A percentile compares a stretch with the other conserved stretches of the same genome.
phyloP scores from a whole-genome alignment of 129 eudicot species.

The Gnaphalium uliginosum region DNA sequence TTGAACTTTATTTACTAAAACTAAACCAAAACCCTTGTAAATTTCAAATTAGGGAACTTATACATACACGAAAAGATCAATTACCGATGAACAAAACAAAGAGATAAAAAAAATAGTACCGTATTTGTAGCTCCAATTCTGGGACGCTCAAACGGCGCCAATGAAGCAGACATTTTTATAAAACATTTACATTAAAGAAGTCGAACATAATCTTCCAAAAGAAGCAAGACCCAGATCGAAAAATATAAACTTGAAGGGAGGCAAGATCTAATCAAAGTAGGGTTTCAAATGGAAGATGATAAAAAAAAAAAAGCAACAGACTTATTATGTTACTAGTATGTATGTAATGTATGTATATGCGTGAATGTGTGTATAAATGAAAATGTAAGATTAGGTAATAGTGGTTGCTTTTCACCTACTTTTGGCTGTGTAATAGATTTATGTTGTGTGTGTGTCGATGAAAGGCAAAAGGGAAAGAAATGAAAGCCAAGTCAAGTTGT shows the following conservation, averaged over 20 bases:
- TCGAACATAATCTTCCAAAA: not conserved
- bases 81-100: not conserved
- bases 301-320: conserved; percentile 24
- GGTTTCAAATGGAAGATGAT: conserved; percentile 22
- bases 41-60: not conserved
- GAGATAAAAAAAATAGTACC: conserved; percentile 40
- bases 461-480: not conserved
- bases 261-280: conserved; percentile 22
- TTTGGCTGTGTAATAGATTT: conserved; percentile 36
- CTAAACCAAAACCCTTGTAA: conserved; percentile 13
- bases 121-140: conserved; percentile 71
- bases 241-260: too few relatives aligned
- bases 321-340: not conserved
- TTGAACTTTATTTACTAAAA: conserved; percentile 7
- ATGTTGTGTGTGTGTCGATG: not conserved
- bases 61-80: not conserved
- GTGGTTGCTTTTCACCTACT: conserved; percentile 55
- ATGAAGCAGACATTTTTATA: conserved; percentile 65
- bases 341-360: not conserved
- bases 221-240: conserved; percentile 19
- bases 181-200: conserved; percentile 24
- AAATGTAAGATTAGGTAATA: conserved; percentile 33
- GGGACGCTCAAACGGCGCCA: conserved; percentile 78
- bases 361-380: not conserved
- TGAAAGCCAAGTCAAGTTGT: conserved; percentile 28